Conservation (phyloP, 2,329 filamentous ascomycete species). For the Alternaria arbusti region DNA sequence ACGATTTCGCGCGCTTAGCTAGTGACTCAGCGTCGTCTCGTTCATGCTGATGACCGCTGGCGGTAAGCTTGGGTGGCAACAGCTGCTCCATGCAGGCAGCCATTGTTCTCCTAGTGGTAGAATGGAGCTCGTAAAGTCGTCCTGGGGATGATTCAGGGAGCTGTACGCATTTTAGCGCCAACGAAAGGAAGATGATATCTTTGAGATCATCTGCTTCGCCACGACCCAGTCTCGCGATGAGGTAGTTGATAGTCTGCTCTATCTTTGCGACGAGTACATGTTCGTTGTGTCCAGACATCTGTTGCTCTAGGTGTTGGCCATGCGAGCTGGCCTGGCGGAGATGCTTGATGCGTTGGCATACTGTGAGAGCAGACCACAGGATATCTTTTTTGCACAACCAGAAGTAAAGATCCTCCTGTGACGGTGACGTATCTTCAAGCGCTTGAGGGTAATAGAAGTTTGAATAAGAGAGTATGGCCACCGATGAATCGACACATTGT, state of each 20-base stretch:
- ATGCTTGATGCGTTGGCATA: slow-evolving; percentile 40
- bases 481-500: slow-evolving; percentile 27
- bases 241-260: slow-evolving; percentile 16
- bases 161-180: slow-evolving; percentile 26
- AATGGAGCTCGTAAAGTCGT: slow-evolving; percentile 1
- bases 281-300: background rate
- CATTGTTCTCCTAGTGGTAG: slow-evolving; percentile 11
- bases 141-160: background rate
- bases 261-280: slow-evolving; percentile 11
- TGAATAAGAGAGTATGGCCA: slow-evolving; percentile 28
- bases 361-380: slow-evolving; percentile 36
- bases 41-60: slow-evolving; percentile 4
- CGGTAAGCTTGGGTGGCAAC: slow-evolving; percentile 9
- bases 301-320: background rate
- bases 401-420: slow-evolving; percentile 36
- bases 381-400: slow-evolving; percentile 38
- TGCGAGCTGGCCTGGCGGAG: background rate
- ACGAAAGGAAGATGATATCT: slow-evolving; percentile 25
- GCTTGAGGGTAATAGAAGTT: slow-evolving; percentile 13
- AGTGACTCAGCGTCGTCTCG: background rate
- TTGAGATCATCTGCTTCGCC: slow-evolving; percentile 25
- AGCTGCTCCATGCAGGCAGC: slow-evolving; percentile 20
- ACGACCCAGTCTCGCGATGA: slow-evolving; percentile 21
- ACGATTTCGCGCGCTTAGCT: background rate
- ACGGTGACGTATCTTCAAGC: slow-evolving; percentile 2